Evolutionary conservation across 1,139 yeast genomes (phyloP), one percentile per base, ranked within the genome.

Genomic region (Scheffersomyces illinoinensis): DNA sequence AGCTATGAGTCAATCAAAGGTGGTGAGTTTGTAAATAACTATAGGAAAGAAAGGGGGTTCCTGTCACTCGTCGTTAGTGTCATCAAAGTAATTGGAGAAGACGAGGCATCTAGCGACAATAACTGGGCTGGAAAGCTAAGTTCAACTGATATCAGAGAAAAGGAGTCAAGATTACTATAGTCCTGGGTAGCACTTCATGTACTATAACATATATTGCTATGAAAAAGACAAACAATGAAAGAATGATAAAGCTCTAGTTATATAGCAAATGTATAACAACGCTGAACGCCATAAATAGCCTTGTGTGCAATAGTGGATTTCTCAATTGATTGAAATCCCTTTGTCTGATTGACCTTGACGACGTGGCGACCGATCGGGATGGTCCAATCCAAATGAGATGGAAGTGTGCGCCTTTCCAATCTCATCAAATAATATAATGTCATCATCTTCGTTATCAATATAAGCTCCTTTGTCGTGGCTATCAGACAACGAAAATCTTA

Each of bases 1-100:
- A 91, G 97, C 64, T 80, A 85, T 52, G 99, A 96, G 68, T 90
- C 98, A 0, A 75, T 81, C 0, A 71, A 82, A 19, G 99, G 99
- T 5, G 98, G 92, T 0, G 83, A 77, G 0, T 79, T 79, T 62
- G 88, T 96, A 52, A 95, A 95, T 68, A 77, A 85, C 18, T 80
- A 81, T 51, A 82, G 99, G 63, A 58, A 61, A 5, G 85, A 83
- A 39, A 82, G 84, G 57, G 87, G 87, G 0, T 86, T 89, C 78
- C 74, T 76, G 0, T 71, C 71, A 53, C 76, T 96, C 54, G 77
- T 77, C 0, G 73, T 93, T 0, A 81, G 85, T 59, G 85, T 85
- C 26, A 89, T 92, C 7, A 86, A 87, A 50, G 90, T 93, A 1
- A 76, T 95, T 48, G 96, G 96, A 0, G 73, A 64, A 24, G 87